Evolutionary conservation across 176 grass and related monocot species (phyloP), one percentile per base, ranked within the genome.

Genomic region (Calamus simplicifolius): DNA sequence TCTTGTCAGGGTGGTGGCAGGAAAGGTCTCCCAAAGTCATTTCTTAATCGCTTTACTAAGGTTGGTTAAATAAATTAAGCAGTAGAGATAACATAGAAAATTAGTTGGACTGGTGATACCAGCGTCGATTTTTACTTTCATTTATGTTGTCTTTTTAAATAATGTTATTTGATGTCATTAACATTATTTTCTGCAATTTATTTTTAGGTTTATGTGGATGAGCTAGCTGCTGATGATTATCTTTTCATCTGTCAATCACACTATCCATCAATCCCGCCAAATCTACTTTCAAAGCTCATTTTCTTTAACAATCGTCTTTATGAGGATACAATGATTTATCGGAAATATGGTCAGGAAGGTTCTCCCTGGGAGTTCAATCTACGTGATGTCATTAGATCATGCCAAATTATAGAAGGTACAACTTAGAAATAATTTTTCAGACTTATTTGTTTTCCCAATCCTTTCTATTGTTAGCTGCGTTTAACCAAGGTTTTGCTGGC

Each of bases 331-430:
- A 96, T 96, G 91, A 59, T 96, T 29, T 57, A 71, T 50, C 73
- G 74, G 52, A 96, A 96, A 27, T 96, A 87, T 77, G 91, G 91
- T 18, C 85, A 87, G 67, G 77, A 85, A 73, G 91, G 91, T 48
- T 87, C 83, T 69, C 91, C 91, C 35, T 96, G 91, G 91, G 91
- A 96, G 75, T 96, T 96, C 74, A 96, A 96, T 76, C 83, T 96
- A 21, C 91, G 91, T 81, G 91, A 96, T 74, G 89, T 96, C 63
- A 77, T 85, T 52, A 79, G 91, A 57, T 90, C 91, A 19, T 96
- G 91, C 71, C 48, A 87, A 51, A 90, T 96, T 64, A 87, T 90
- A 58, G 56, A 70, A 85, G 67, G 80, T 77, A 43, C 54, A 23
- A 43, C 8, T 13, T 43, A 43, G 35, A 43, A 2, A 43, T 10